phyloP scores from a whole-genome alignment of 495 filamentous ascomycete species.

The Bathelium albidoporum region DNA sequence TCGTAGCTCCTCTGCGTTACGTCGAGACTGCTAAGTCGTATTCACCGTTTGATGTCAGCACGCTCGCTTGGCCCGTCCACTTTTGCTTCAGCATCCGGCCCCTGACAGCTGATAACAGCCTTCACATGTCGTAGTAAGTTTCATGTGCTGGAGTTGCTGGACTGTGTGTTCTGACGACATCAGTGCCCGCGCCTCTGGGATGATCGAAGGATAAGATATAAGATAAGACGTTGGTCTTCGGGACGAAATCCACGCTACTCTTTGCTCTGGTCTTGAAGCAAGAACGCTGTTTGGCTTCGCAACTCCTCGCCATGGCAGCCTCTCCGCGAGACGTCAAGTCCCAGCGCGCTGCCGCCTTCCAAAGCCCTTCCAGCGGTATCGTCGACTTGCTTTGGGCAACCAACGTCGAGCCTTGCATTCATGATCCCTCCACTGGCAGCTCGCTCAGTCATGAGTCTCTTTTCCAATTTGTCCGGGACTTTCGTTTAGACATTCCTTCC shows the following conservation, averaged over 20 bases:
- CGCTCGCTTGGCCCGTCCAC: background rate
- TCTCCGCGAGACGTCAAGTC: background rate
- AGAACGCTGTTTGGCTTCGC: background rate
- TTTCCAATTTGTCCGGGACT: constrained; percentile 1
- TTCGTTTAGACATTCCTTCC: constrained; percentile 1
- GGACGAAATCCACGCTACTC: background rate
- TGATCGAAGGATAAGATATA: too few species aligned
- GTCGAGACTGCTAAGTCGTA: background rate
- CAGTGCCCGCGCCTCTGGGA: background rate
- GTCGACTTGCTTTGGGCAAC: background rate
- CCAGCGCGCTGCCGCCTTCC: background rate
- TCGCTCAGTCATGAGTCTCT: constrained; percentile 1
- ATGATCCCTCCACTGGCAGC: constrained; percentile 2
- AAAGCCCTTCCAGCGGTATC: background rate
- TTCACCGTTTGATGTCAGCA: background rate
- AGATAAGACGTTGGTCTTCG: background rate
- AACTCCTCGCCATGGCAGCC: background rate
- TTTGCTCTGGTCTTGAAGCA: background rate
- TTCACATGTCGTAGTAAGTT: background rate
- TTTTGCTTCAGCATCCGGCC: background rate
- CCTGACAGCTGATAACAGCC: background rate
- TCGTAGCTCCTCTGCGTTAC: background rate
- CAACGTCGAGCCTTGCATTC: background rate
- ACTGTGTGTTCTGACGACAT: background rate
- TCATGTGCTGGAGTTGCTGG: background rate